Conservation (phyloP, 2,329 filamentous ascomycete species). For the Annulohypoxylon truncatum region DNA sequence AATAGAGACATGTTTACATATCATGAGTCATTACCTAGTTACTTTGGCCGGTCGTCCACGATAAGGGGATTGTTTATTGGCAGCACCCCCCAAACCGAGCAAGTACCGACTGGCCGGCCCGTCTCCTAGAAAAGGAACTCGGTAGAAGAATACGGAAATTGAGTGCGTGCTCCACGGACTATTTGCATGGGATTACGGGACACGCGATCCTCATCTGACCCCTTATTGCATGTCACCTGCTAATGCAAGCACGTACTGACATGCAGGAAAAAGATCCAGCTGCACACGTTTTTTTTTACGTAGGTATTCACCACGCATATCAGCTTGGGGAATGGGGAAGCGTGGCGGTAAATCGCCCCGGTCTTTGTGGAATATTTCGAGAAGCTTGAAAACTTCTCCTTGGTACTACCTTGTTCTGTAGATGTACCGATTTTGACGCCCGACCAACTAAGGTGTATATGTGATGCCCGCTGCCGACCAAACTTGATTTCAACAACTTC, state of each 20-base stretch:
- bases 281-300: conserved; percentile 19
- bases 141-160: conserved; percentile 26
- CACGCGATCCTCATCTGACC: conserved; percentile 30
- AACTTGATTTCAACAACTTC: conserved; percentile 41
- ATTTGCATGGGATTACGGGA: conserved; percentile 23
- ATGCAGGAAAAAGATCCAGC: conserved; percentile 29
- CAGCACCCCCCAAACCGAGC: conserved; percentile 2
- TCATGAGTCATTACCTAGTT: conserved; percentile 9
- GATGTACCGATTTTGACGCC: conserved; percentile 33
- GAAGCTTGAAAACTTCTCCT: conserved; percentile 14
- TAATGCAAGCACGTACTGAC: conserved; percentile 14
- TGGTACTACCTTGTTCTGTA: conserved; percentile 24
- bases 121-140: conserved; percentile 10
- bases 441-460: conserved; percentile 25
- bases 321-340: conserved; percentile 18
- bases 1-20: not conserved
- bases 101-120: conserved; percentile 2
- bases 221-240: conserved; percentile 34
- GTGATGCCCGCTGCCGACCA: conserved; percentile 37
- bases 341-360: conserved; percentile 21
- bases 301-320: conserved; percentile 23
- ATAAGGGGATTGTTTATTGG: conserved; percentile 17
- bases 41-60: not conserved
- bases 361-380: conserved; percentile 17
- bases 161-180: conserved; percentile 4